Percentiles rank a stretch among this genome's conserved stretches.
Evolutionary conservation across 345 rosid genomes (phyloP).

Genomic region (Fremontodendron californicum): DNA sequence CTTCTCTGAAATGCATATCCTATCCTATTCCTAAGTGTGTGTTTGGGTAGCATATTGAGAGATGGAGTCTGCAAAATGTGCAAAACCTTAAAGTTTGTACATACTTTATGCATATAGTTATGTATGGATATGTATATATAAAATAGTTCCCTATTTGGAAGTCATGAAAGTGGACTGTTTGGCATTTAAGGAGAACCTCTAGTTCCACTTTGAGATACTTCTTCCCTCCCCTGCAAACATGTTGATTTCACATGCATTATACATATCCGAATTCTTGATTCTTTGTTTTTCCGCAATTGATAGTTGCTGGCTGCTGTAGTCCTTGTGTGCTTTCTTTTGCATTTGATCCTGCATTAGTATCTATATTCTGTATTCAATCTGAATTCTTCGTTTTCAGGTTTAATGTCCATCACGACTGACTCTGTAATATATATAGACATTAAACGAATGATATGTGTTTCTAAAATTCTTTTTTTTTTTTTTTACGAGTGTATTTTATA

Average conservation of each 20-base stretch:
- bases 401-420: not conserved
- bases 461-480: too few relatives aligned
- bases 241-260: not conserved
- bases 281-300: not conserved
- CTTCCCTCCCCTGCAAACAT: not conserved
- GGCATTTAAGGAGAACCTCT: too few relatives aligned
- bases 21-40: not conserved
- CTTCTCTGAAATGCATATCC: not conserved
- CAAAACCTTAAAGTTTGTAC: too few relatives aligned
- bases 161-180: too few relatives aligned
- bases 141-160: too few relatives aligned
- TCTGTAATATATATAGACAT: not conserved
- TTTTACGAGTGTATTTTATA: not conserved
- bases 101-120: too few relatives aligned
- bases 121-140: too few relatives aligned
- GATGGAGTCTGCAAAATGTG: too few relatives aligned
- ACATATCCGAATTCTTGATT: too few relatives aligned
- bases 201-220: not conserved
- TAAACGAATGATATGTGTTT: not conserved
- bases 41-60: not conserved
- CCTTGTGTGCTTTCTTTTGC: not conserved
- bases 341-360: not conserved
- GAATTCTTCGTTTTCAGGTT: not conserved
- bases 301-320: not conserved
- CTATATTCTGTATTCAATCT: not conserved